A percentile compares a stretch with the other conserved stretches of the same genome.
These are phyloP conservation scores for Exophiala xenobiotica DNA, from an alignment of 2,329 filamentous ascomycete genomes.

Conservation along the genomic window DNA sequence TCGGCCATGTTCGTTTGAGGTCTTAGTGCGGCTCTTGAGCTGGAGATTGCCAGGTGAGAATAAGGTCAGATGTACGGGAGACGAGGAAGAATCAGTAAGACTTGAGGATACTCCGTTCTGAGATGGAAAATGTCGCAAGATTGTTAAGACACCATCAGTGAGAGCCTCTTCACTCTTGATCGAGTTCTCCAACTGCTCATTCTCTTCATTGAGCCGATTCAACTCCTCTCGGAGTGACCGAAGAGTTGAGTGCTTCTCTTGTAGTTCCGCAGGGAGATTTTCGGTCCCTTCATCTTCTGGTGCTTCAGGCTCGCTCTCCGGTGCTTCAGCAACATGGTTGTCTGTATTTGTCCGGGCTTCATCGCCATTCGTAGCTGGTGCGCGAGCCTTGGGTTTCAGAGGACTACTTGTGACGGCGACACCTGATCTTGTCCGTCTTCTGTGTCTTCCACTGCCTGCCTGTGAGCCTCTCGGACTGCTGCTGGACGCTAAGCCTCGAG, in stretches of 20 bases:
- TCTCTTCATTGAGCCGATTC: conserved; percentile 7
- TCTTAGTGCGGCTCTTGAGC: conserved; percentile 16
- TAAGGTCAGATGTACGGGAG: conserved; percentile 19
- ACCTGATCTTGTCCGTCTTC: conserved; percentile 10
- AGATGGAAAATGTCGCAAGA: conserved; percentile 1
- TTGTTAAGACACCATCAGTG: conserved; percentile 5
- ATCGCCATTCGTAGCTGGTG: background rate
- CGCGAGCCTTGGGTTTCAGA: conserved; percentile 23
- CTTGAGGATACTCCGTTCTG: background rate
- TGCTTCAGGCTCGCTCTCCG: conserved; percentile 17
- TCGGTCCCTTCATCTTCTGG: conserved; percentile 10
- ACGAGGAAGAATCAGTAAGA: background rate
- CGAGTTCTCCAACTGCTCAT: conserved; percentile 11
- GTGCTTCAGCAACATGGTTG: conserved; percentile 13
- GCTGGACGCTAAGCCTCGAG: conserved; percentile 27
- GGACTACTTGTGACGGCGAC: conserved; percentile 28
- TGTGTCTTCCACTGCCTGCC: conserved; percentile 22
- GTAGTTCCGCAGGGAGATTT: conserved; percentile 4
- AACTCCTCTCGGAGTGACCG: conserved; percentile 10
- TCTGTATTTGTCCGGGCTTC: conserved; percentile 1
- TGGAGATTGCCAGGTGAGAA: conserved; percentile 29
- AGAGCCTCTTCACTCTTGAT: conserved; percentile 11
- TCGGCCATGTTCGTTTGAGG: conserved; percentile 9
- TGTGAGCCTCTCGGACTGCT: conserved; percentile 27
- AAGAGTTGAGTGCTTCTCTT: conserved; percentile 13